Evolutionary conservation across 2,329 filamentous ascomycete genomes (phyloP).

Genomic region (Diaporthe sp.): DNA sequence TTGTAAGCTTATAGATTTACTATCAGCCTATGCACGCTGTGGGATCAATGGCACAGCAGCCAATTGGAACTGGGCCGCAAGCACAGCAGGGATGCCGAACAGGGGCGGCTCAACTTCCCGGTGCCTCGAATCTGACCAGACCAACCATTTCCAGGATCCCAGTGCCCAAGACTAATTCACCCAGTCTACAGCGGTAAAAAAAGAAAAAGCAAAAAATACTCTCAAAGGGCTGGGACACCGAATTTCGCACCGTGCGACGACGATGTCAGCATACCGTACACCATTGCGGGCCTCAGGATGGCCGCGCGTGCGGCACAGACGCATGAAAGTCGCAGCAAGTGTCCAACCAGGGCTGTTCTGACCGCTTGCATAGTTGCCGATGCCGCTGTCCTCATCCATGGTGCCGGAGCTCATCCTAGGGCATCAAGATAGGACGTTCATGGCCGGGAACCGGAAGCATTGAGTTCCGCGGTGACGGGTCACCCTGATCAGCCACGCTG

Average conservation of each 20-base stretch:
- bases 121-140: neutral
- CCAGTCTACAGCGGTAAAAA: neutral
- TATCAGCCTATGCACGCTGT: too few relatives aligned
- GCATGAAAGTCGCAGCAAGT: too few relatives aligned
- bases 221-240: too few relatives aligned
- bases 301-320: neutral
- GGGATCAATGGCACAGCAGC: too few relatives aligned
- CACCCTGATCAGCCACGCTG: neutral
- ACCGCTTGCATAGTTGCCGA: neutral
- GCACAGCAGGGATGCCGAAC: neutral
- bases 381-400: neutral
- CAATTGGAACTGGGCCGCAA: neutral
- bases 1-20: too few relatives aligned
- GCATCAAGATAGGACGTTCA: neutral
- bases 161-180: neutral
- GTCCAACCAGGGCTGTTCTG: too few relatives aligned
- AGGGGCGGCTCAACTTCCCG: neutral
- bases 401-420: neutral
- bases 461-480: neutral
- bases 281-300: neutral
- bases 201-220: too few relatives aligned
- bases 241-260: neutral
- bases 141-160: neutral
- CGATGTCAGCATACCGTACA: neutral
- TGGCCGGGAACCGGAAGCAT: neutral